Evolutionary conservation across 257 asterid genomes (phyloP).

Genomic region (Nicotiana knightiana): DNA sequence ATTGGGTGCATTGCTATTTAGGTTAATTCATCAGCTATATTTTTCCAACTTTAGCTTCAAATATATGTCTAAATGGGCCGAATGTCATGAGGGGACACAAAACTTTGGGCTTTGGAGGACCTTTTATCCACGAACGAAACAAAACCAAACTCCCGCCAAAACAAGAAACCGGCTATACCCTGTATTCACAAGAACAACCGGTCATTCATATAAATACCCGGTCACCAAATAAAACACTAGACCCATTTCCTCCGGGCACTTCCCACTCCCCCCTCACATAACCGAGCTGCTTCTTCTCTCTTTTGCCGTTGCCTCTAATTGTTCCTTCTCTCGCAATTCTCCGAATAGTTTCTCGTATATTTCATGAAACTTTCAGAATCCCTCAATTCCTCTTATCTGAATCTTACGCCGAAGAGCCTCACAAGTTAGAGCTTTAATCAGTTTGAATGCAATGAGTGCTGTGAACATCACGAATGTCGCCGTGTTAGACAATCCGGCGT

Average conservation of each 20-base stretch:
- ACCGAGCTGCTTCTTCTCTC: not conserved
- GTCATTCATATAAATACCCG: constrained; percentile 7
- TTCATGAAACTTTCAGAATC: constrained; percentile 15
- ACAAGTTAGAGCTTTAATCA: not conserved
- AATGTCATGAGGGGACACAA: too few species aligned
- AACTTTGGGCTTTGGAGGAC: not conserved
- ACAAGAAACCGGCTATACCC: constrained; percentile 16
- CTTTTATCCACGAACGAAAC: not conserved
- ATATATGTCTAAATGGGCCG: not conserved
- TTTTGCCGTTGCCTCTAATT: not conserved
- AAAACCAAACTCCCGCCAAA: constrained; percentile 34
- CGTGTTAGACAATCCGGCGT: constrained; percentile 88
- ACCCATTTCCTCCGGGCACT: not conserved
- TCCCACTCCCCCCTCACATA: not conserved
- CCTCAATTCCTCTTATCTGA: not conserved
- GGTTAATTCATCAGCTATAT: too few species aligned
- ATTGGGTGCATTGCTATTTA: too few species aligned
- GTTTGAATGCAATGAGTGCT: constrained; percentile 50
- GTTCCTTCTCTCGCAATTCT: constrained; percentile 4
- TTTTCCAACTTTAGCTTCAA: not conserved
- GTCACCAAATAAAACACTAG: not conserved
- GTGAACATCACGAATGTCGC: constrained; percentile 83
- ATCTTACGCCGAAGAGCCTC: not conserved
- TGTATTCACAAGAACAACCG: constrained; percentile 2
- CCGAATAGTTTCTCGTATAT: not conserved